A percentile compares a stretch with the other conserved stretches of the same genome.
phyloP scores from a whole-genome alignment of 768 basidiomycete species.

The Pisolithus marmoratus region DNA sequence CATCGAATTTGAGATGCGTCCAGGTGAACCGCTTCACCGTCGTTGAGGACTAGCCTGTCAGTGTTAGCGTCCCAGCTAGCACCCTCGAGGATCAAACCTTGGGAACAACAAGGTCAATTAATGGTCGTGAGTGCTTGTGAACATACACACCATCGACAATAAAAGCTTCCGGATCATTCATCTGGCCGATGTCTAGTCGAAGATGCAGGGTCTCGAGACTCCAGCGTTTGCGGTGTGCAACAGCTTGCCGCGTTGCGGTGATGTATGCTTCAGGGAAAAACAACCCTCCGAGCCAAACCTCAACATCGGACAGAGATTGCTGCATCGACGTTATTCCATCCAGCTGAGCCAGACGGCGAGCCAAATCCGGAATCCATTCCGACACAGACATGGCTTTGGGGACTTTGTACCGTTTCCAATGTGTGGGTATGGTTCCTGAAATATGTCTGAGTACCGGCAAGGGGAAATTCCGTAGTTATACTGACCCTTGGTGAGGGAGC shows the following conservation, averaged over 20 bases:
- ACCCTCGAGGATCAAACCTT: conserved; percentile 85
- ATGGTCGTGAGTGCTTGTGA: too few species aligned
- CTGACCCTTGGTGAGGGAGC: conserved; percentile 81
- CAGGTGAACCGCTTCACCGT: conserved; percentile 75
- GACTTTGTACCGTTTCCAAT: conserved; percentile 90
- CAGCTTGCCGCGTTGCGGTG: conserved; percentile 93
- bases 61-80: conserved; percentile 58
- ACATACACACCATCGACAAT: conserved; percentile 72
- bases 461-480: neutral
- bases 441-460: conserved; percentile 8
- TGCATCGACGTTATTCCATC: conserved; percentile 50
- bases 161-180: conserved; percentile 74
- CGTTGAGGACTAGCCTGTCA: conserved; percentile 72
- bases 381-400: conserved; percentile 75
- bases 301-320: conserved; percentile 59
- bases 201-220: conserved; percentile 86
- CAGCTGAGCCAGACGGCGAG: conserved; percentile 77
- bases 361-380: conserved; percentile 81
- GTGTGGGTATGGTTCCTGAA: conserved; percentile 77
- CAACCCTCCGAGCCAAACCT: conserved; percentile 90
- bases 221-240: conserved; percentile 88
- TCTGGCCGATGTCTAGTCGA: conserved; percentile 74
- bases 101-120: neutral
- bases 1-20: conserved; percentile 83
- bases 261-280: conserved; percentile 98